These are phyloP conservation scores for Salix exigua DNA, from an alignment of 345 rosid genomes.

Conservation along the genomic window DNA sequence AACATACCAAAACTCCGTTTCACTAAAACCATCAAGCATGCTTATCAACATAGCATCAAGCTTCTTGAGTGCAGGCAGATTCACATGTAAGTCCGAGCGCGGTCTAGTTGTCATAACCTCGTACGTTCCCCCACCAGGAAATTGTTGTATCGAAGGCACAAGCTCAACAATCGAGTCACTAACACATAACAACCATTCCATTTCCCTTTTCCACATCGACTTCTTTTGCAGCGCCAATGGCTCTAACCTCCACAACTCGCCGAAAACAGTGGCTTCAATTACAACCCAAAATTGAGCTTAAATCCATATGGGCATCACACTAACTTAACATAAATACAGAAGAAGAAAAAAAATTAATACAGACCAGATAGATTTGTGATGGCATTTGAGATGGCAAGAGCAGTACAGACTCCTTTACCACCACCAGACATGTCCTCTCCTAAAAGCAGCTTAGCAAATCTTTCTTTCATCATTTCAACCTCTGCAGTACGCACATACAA, in stretches of 20 bases:
- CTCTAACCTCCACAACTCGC: slow-evolving; percentile 92
- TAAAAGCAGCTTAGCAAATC: slow-evolving; percentile 89
- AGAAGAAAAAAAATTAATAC: slow-evolving; percentile 1
- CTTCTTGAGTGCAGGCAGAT: slow-evolving; percentile 94
- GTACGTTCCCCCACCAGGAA: slow-evolving; percentile 87
- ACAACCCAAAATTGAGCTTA: neutral
- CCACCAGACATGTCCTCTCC: slow-evolving; percentile 99
- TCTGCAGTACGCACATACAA: slow-evolving; percentile 33
- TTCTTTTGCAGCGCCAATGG: slow-evolving; percentile 79
- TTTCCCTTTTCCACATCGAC: slow-evolving; percentile 89
- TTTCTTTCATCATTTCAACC: slow-evolving; percentile 95
- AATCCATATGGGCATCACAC: neutral
- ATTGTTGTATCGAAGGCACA: slow-evolving; percentile 84
- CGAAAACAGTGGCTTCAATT: slow-evolving; percentile 83
- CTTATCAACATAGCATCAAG: slow-evolving; percentile 83
- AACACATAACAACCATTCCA: slow-evolving; percentile 93
- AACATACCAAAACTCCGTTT: slow-evolving; percentile 83
- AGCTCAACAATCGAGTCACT: slow-evolving; percentile 97
- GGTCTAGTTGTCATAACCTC: slow-evolving; percentile 91
- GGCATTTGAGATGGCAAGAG: slow-evolving; percentile 96
- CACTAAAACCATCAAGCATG: slow-evolving; percentile 70
- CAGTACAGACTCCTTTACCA: slow-evolving; percentile 97
- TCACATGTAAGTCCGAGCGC: slow-evolving; percentile 79
- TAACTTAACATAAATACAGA: neutral
- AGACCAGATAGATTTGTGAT: slow-evolving; percentile 95